Conservation (phyloP, 2,329 filamentous ascomycete species). For the Colletotrichum horii region DNA sequence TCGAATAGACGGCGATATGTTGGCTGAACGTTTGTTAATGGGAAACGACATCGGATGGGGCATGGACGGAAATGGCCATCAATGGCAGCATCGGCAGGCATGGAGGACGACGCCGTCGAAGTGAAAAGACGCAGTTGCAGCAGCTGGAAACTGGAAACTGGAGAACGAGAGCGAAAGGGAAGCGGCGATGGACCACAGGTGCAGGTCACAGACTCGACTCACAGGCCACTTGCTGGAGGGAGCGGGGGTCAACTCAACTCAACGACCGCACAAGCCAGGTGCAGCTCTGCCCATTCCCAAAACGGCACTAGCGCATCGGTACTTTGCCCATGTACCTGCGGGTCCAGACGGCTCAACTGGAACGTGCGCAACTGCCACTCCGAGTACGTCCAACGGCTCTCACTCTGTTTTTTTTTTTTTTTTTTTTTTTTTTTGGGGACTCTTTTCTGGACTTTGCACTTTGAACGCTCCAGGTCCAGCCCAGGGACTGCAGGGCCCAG, state of each 20-base stretch:
- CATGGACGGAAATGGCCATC: neutral
- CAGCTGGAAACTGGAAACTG: neutral
- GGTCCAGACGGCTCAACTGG: constrained; percentile 3
- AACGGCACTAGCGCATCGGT: neutral
- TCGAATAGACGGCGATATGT: neutral
- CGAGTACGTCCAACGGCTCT: neutral
- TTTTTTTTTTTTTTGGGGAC: neutral
- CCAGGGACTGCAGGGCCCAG: neutral
- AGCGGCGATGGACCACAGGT: neutral
- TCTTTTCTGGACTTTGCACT: neutral
- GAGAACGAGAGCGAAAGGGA: neutral
- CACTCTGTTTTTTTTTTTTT: too few species aligned
- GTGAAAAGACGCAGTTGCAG: neutral
- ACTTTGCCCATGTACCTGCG: neutral
- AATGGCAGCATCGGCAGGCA: neutral
- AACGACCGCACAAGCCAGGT: neutral
- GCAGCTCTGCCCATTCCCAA: neutral
- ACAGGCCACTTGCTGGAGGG: neutral
- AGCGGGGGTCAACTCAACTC: neutral
- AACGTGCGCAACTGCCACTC: neutral
- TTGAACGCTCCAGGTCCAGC: neutral
- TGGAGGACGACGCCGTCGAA: neutral
- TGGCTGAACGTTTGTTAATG: neutral
- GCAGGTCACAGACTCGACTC: neutral
- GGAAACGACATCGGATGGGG: neutral